These are phyloP conservation scores for Zymoseptoria crescenta DNA, from an alignment of 2,329 filamentous ascomycete species.

Conservation along the genomic window DNA sequence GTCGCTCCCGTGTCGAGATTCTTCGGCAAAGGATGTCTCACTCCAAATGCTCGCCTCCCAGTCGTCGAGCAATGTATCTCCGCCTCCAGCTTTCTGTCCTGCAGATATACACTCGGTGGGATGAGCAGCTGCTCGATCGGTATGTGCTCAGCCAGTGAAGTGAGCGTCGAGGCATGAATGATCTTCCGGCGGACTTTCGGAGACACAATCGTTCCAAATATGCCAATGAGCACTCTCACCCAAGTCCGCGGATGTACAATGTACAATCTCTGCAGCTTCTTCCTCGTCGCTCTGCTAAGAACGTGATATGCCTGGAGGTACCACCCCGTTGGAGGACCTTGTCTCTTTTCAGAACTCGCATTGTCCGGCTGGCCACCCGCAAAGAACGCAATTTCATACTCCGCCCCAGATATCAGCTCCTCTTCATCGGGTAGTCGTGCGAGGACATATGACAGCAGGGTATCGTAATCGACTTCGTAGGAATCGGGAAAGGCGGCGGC, in stretches of 20 bases:
- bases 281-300: constrained; percentile 46
- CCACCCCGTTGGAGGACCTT: constrained; percentile 47
- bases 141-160: constrained; percentile 42
- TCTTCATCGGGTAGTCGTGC: constrained; percentile 48
- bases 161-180: constrained; percentile 46
- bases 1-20: constrained; percentile 36
- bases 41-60: constrained; percentile 41
- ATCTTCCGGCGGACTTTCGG: constrained; percentile 52
- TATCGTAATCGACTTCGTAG: constrained; percentile 47
- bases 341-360: constrained; percentile 38
- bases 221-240: constrained; percentile 48
- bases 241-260: constrained; percentile 52
- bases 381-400: constrained; percentile 52
- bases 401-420: constrained; percentile 45
- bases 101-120: constrained; percentile 46
- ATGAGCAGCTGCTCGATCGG: constrained; percentile 47
- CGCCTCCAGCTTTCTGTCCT: constrained; percentile 44
- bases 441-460: constrained; percentile 48
- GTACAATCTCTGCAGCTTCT: constrained; percentile 48
- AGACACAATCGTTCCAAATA: constrained; percentile 50
- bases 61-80: constrained; percentile 37
- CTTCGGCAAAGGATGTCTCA: constrained; percentile 41
- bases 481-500: constrained; percentile 50
- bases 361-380: constrained; percentile 45
- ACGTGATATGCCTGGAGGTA: constrained; percentile 51